These are phyloP conservation scores for Pichia norvegensis DNA, from an alignment of 1,139 yeast genomes.

Conservation along the genomic window DNA sequence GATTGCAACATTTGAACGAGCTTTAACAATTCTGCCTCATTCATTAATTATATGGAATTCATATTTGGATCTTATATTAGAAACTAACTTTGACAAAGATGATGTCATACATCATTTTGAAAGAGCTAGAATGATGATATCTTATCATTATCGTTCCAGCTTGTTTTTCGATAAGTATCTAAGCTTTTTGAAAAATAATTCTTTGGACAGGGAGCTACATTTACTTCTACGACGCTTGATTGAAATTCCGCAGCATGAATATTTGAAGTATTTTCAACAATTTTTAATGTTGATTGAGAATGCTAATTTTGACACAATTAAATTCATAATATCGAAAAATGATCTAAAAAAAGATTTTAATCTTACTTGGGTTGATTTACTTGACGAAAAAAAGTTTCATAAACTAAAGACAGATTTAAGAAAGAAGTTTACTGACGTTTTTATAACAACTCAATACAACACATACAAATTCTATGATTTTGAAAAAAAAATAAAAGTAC, in stretches of 20 bases:
- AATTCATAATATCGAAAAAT: constrained; percentile 20
- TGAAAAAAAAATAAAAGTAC: constrained; percentile 51
- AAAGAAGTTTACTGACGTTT: constrained; percentile 44
- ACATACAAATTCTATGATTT: constrained; percentile 54
- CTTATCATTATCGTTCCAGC: constrained; percentile 64
- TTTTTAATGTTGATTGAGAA: constrained; percentile 38
- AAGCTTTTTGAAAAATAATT: constrained; percentile 3
- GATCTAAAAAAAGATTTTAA: constrained; percentile 28
- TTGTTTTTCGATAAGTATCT: constrained; percentile 72
- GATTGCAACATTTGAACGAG: constrained; percentile 44
- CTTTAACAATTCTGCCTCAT: constrained; percentile 43
- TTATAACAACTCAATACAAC: constrained; percentile 53
- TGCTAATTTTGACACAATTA: constrained; percentile 28
- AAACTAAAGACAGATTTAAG: constrained; percentile 34
- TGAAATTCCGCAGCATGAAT: constrained; percentile 73
- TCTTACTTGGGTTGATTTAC: constrained; percentile 25
- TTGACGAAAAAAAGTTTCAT: constrained; percentile 19
- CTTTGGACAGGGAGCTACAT: constrained; percentile 31
- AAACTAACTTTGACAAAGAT: constrained; percentile 32
- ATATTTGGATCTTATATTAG: constrained; percentile 50
- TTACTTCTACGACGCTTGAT: constrained; percentile 50
- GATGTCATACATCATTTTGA: constrained; percentile 46
- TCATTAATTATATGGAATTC: constrained; percentile 69
- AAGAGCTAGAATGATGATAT: constrained; percentile 54
- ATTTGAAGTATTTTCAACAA: constrained; percentile 47